These are phyloP conservation scores for Alternaria ethzedia DNA, from an alignment of 2,329 filamentous ascomycete genomes.

Conservation along the genomic window DNA sequence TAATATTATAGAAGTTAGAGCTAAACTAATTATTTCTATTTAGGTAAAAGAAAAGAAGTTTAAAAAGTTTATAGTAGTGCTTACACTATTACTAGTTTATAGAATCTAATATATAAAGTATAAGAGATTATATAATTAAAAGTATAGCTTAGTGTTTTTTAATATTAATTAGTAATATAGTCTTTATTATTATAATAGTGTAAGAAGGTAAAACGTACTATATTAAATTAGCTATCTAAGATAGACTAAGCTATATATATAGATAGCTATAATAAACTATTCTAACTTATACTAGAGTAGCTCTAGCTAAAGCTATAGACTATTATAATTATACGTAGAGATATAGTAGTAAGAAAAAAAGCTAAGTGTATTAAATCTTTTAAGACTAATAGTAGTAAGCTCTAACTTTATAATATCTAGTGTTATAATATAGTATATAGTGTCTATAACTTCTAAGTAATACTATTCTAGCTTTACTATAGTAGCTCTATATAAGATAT, in stretches of 20 bases:
- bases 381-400: not conserved
- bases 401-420: not conserved
- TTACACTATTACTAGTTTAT: not conserved
- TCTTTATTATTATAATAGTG: not conserved
- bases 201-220: not conserved
- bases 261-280: constrained; percentile 10
- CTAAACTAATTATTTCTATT: constrained; percentile 12
- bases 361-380: not conserved
- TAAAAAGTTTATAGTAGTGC: constrained; percentile 11
- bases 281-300: constrained; percentile 10
- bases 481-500: not conserved
- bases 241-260: constrained; percentile 7
- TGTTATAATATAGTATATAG: not conserved
- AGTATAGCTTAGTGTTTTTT: not conserved
- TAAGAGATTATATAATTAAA: not conserved
- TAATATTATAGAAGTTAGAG: not conserved
- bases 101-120: not conserved
- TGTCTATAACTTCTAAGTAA: not conserved
- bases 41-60: constrained; percentile 11
- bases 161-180: not conserved
- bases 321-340: not conserved
- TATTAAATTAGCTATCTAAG: constrained; percentile 7
- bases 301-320: not conserved
- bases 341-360: not conserved
- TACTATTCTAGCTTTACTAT: not conserved